These are phyloP conservation scores for Alnus glutinosa DNA, from an alignment of 306 rosid species.

Conservation along the genomic window DNA sequence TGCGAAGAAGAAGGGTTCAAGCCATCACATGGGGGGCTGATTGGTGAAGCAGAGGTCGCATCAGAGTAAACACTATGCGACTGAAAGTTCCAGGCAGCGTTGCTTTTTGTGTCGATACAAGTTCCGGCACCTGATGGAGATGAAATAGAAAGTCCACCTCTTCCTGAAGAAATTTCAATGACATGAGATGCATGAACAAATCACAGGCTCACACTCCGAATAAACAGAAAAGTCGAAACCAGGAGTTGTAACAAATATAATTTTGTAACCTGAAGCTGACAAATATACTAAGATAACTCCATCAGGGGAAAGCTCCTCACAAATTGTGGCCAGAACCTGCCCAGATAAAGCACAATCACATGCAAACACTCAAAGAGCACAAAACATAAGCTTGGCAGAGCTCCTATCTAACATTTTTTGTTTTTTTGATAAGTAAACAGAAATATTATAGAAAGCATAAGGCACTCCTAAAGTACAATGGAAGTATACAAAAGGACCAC, in stretches of 20 bases:
- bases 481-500: too few relatives aligned
- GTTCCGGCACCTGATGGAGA: constrained; percentile 52
- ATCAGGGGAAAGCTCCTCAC: constrained; percentile 95
- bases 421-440: too few relatives aligned
- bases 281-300: constrained; percentile 86
- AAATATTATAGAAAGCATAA: too few relatives aligned
- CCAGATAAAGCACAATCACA: constrained; percentile 29
- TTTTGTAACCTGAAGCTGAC: constrained; percentile 82
- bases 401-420: background rate
- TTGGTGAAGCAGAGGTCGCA: constrained; percentile 20
- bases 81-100: constrained; percentile 18
- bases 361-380: constrained; percentile 13
- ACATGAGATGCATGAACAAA: constrained; percentile 26
- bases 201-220: constrained; percentile 4
- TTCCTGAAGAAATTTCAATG: constrained; percentile 34
- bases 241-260: constrained; percentile 8
- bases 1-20: constrained; percentile 31
- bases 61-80: background rate
- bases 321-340: constrained; percentile 93
- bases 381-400: constrained; percentile 5
- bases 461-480: too few relatives aligned
- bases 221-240: constrained; percentile 3
- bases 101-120: constrained; percentile 36
- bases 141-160: constrained; percentile 29
- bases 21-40: constrained; percentile 29